phyloP scores from a whole-genome alignment of 768 basidiomycete species.

The Rhodotorula diobovata region DNA sequence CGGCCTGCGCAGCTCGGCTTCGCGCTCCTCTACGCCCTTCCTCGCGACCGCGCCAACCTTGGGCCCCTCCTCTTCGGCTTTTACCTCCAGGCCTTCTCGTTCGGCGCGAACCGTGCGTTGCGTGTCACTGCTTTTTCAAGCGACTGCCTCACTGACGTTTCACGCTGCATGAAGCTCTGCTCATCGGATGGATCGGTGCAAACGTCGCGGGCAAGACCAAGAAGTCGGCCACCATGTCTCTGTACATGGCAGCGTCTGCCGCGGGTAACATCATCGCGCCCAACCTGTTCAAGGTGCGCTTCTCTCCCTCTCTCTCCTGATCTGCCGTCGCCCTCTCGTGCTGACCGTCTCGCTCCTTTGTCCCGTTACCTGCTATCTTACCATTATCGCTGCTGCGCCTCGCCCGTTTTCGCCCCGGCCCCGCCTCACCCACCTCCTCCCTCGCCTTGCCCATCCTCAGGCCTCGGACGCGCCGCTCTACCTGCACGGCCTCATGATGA shows the following conservation, averaged over 20 bases:
- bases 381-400: no score
- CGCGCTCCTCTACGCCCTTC: constrained; percentile 43
- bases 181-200: constrained; percentile 47
- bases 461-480: constrained; percentile 41
- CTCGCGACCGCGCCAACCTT: constrained; percentile 24
- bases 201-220: constrained; percentile 46
- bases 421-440: no score
- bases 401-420: no score
- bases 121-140: neutral
- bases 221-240: constrained; percentile 39
- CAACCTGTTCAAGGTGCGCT: constrained; percentile 43
- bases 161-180: constrained; percentile 35
- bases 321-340: no score
- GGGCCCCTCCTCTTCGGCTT: constrained; percentile 45
- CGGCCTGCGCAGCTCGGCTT: constrained; percentile 28
- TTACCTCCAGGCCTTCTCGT: constrained; percentile 44
- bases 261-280: constrained; percentile 45
- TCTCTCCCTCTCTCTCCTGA: no score
- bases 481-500: neutral
- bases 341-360: no score
- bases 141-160: neutral
- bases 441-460: no score
- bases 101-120: neutral
- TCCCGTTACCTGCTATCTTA: no score
- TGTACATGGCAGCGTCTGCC: constrained; percentile 42